Base-by-base conservation (phyloP, 176 grass and related monocot genomes). In the Hyparrhenia diplandra region DNA sequence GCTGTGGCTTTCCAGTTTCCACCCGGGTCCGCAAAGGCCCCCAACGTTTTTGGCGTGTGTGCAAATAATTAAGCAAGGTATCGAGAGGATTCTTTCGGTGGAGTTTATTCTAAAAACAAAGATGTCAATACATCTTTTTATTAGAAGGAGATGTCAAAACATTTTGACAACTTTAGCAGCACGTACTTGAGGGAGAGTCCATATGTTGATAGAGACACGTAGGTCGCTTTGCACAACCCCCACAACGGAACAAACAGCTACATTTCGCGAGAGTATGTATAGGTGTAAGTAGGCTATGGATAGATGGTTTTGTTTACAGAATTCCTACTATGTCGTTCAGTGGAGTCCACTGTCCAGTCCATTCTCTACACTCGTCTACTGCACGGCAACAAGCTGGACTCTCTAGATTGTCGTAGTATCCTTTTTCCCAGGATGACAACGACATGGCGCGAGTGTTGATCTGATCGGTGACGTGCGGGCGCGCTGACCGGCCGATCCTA, bases 11-110 rank as follows among this genome's bases (percentile, higher is more conserved):
- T 32, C 24, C 41, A 16, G 17, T 52, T 52, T 52, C 49, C 6
- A 52, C 16, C 25, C 69, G 24, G 69, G n/a, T n/a, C 16, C 9
- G 13, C 30, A 13, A 43, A 16, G n/a, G n/a, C n/a, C n/a, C n/a
- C n/a, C n/a, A n/a, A n/a, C n/a, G n/a, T n/a, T n/a, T n/a, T n/a
- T 60, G 37, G 67, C 67, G 67, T 69, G 67, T 69, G 36, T 23
- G 52, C 31, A 35, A 12, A 18, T 9, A n/a, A n/a, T n/a, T n/a
- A n/a, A n/a, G 36, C 8, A 2, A 10, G 40, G 40, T 40, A 54
- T 23, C 52, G 10, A 76, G 10, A 61, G 21, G 16, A 29, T n/a
- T n/a, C n/a, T n/a, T n/a, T n/a, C n/a, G n/a, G n/a, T n/a, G n/a
- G n/a, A n/a, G n/a, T n/a, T n/a, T n/a, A n/a, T n/a, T n/a, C n/a